A percentile compares a stretch with the other conserved stretches of the same genome.
Evolutionary conservation across 352 stramenopile species (phyloP).

Genomic region (Halophytophthora polymorphica): DNA sequence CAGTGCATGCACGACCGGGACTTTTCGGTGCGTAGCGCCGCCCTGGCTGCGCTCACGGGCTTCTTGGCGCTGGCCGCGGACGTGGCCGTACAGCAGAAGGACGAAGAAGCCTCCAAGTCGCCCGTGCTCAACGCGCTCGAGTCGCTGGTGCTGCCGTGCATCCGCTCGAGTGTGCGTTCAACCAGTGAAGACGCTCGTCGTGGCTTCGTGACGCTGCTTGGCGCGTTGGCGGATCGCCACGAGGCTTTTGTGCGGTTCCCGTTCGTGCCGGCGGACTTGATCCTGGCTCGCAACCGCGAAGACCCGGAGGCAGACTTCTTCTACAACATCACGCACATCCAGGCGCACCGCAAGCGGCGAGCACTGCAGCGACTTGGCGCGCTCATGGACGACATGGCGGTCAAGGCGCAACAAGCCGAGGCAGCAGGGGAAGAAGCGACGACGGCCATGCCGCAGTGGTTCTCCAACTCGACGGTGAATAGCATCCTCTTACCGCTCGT

Average conservation of each 20-base stretch:
- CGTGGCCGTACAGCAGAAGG: constrained; percentile 19
- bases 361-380: constrained; percentile 90
- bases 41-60: constrained; percentile 52
- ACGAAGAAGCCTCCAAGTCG: constrained; percentile 22
- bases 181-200: constrained; percentile 72
- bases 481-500: constrained; percentile 94
- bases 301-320: constrained; percentile 98
- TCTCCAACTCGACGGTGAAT: constrained; percentile 88
- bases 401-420: constrained; percentile 20
- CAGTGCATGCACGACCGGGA: constrained; percentile 82
- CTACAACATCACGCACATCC: constrained; percentile 98
- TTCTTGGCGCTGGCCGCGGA: constrained; percentile 48
- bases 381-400: constrained; percentile 80
- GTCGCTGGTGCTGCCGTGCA: constrained; percentile 86
- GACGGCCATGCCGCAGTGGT: constrained; percentile 27
- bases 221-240: constrained; percentile 56
- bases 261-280: constrained; percentile 70
- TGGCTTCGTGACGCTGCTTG: constrained; percentile 84
- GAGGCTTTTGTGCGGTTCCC: constrained; percentile 32
- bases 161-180: constrained; percentile 80
- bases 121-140: constrained; percentile 76
- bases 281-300: constrained; percentile 67
- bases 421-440: constrained; percentile 12
- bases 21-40: constrained; percentile 78
- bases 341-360: constrained; percentile 93